Conservation (phyloP, 2,329 filamentous ascomycete genomes). For the Hypoxylon sp. region DNA sequence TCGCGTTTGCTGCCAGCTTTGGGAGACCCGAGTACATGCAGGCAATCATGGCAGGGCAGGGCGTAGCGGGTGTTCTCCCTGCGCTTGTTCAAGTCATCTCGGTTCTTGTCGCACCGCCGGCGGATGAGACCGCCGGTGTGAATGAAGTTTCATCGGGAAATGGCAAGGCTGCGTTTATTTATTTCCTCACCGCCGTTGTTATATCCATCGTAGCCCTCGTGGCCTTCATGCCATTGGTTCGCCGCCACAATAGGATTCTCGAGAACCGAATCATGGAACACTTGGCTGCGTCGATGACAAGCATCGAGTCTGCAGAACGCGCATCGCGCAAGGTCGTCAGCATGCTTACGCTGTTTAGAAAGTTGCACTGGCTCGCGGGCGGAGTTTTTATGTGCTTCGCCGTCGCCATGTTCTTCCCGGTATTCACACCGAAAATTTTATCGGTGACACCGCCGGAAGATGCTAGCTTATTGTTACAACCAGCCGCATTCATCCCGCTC, state of each 20-base stretch:
- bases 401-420: constrained; percentile 94
- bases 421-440: constrained; percentile 82
- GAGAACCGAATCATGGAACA: constrained; percentile 64
- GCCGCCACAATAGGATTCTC: constrained; percentile 69
- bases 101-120: constrained; percentile 73
- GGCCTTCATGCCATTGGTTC: constrained; percentile 81
- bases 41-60: constrained; percentile 96
- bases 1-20: constrained; percentile 91
- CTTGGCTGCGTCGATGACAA: constrained; percentile 66
- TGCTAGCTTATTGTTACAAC: constrained; percentile 74
- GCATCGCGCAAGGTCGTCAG: constrained; percentile 64
- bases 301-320: constrained; percentile 68
- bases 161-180: constrained; percentile 84
- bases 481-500: constrained; percentile 87
- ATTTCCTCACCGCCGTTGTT: constrained; percentile 88
- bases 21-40: constrained; percentile 91
- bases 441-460: constrained; percentile 60
- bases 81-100: constrained; percentile 85
- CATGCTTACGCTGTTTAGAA: constrained; percentile 78
- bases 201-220: constrained; percentile 80
- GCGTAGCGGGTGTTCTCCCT: constrained; percentile 90
- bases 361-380: constrained; percentile 83
- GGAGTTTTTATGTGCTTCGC: constrained; percentile 85
- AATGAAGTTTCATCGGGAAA: constrained; percentile 48
- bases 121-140: constrained; percentile 56